Evolutionary conservation across 140 eudicot genomes (phyloP).

Genomic region (Flaveria floridana): DNA sequence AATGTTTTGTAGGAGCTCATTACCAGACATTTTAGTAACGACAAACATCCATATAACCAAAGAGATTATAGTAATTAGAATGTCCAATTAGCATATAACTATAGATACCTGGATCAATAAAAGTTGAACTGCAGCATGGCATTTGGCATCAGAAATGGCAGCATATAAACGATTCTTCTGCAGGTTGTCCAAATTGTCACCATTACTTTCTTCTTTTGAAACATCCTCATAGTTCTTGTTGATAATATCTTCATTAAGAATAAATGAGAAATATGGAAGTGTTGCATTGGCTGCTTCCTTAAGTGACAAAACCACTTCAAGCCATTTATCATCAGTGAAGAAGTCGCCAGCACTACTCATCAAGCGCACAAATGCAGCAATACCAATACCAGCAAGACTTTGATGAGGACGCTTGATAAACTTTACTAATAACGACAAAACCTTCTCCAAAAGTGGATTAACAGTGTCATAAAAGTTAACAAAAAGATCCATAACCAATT

Average conservation of each 20-base stretch:
- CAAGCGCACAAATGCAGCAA: constrained; percentile 91
- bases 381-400: constrained; percentile 95
- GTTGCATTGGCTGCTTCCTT: constrained; percentile 74
- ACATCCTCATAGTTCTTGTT: constrained; percentile 46
- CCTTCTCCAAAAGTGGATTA: constrained; percentile 83
- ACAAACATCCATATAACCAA: not conserved
- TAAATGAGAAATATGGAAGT: constrained; percentile 70
- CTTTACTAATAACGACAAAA: constrained; percentile 63
- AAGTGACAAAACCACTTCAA: constrained; percentile 71
- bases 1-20: not conserved
- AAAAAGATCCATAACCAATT: constrained; percentile 86
- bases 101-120: constrained; percentile 71
- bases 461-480: constrained; percentile 83
- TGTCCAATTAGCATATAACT: not conserved
- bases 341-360: constrained; percentile 86
- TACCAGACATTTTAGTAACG: not conserved
- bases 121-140: constrained; percentile 90
- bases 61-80: constrained; percentile 3
- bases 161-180: constrained; percentile 52
- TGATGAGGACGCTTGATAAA: constrained; percentile 94
- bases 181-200: constrained; percentile 46
- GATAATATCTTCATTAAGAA: constrained; percentile 39
- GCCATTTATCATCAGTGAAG: constrained; percentile 89
- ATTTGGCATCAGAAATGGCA: constrained; percentile 76
- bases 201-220: constrained; percentile 37